Evolutionary conservation across 371 early-diverging fungal species (phyloP), one percentile per base, ranked within the genome.

Genomic region (Nematocida sp.): DNA sequence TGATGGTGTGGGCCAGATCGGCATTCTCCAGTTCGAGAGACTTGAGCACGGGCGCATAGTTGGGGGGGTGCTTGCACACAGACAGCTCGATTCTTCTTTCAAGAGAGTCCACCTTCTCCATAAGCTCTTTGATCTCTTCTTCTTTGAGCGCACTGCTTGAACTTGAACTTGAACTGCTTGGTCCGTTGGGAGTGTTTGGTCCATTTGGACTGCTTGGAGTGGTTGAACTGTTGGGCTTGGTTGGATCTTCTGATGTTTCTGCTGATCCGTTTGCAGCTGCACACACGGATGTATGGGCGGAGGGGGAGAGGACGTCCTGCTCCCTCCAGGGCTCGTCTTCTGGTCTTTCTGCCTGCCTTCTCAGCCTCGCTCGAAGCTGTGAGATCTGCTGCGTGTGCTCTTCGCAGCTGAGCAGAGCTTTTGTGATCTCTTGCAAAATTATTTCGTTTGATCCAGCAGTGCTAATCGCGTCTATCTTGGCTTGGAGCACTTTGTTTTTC

Each of bases 81-180:
- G 96, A 88, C 78, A 95, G 83, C 81, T 91, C 96, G 76, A 91
- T 91, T 86, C 95, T 96, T 83, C 95, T 96, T 85, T 99, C 94
- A 25, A 97, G 92, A 77, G 94, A 94, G 79, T 96, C 92, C 40
- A 95, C 93, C 84, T 96, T 96, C 75, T 95, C 93, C 82, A 91
- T 88, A 85, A 96, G 95, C 53, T 96, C 96, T 82, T 91, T 91
- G 81, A 96, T 94, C 79, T 89, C 87, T 67, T 89, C 92, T n/a
- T n/a, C n/a, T n/a, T n/a, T n/a, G n/a, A n/a, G n/a, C n/a, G n/a
- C n/a, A n/a, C n/a, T n/a, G 8, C 43, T 41, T 8, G 43, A 41
- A n/a, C 8, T 41, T n/a, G 8, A 8, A 11, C 43, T 41, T n/a
- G n/a, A n/a, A n/a, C n/a, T n/a, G n/a, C n/a, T n/a, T n/a, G n/a